Evolutionary conservation across 345 rosid genomes (phyloP), one percentile per base, ranked within the genome.

Genomic region (Carallia brachiata): DNA sequence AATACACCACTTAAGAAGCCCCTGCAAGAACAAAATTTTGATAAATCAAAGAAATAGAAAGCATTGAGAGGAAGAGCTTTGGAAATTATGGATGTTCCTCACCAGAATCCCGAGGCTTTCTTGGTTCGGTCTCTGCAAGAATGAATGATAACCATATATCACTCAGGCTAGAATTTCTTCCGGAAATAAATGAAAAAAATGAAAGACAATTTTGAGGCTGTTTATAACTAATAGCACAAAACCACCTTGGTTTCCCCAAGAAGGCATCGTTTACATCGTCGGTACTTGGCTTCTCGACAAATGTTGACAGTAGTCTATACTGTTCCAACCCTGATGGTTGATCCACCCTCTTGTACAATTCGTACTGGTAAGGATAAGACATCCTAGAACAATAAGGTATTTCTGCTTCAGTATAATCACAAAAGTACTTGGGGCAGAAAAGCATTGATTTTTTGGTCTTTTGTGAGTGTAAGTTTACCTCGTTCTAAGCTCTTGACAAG

Each of bases 241-340:
- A 44, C 12, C 50, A 87, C 97, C 86, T 78, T 17, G 91, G 77
- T 75, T 76, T 86, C 27, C 94, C 94, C 10, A 83, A 34, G 89
- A 91, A 93, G 47, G 94, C 91, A 70, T 91, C 81, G 13, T 93
- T 89, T 57, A 91, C 73, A 73, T 93, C 89, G 67, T 93, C 92
- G 10, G 72, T 71, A 63, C 71, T 84, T 44, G 98, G 97, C 75
- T 78, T 84, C 65, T 81, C 82, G 31, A 78, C 50, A 80, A 85
- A 89, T 1, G 88, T 74, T 36, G 90, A 81, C 62, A 93, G 69
- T 72, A 88, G 52, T 9, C 77, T 66, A 34, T 93, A 93, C 79
- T 89, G 84, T 67, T 93, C 98, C 78, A 67, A 82, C 28, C 88
- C 80, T 9, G 82, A 70, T 58, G 84, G 69, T 74, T 76, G 83